Conservation (phyloP, 345 rosid species). For the Carallia brachiata region DNA sequence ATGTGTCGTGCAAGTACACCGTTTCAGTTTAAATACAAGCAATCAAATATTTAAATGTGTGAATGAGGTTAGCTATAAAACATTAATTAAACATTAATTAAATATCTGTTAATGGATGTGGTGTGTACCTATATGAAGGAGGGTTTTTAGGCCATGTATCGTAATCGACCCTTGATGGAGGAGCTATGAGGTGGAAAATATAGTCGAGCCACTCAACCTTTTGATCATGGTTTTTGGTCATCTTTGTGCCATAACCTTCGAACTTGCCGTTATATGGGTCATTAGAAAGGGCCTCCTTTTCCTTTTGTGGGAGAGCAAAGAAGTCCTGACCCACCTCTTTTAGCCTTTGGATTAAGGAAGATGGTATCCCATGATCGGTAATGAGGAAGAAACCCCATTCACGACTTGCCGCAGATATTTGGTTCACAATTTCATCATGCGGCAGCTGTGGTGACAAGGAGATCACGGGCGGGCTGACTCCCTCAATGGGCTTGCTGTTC, state of each 20-base stretch:
- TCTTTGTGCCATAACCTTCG: constrained; percentile 56
- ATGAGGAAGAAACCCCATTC: constrained; percentile 45
- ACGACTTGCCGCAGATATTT: constrained; percentile 29
- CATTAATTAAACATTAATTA: no score
- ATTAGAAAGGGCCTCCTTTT: constrained; percentile 43
- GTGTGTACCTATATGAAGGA: constrained; percentile 14
- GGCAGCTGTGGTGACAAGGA: constrained; percentile 27
- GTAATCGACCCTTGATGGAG: constrained; percentile 31
- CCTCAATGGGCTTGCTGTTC: constrained; percentile 41
- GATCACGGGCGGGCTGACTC: constrained; percentile 40
- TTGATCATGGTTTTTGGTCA: constrained; percentile 42
- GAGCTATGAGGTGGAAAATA: constrained; percentile 42
- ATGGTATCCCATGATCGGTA: constrained; percentile 40
- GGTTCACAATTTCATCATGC: constrained; percentile 14
- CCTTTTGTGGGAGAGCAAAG: constrained; percentile 43
- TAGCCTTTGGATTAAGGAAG: constrained; percentile 29
- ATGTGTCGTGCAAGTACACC: no score
- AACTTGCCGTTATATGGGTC: constrained; percentile 35
- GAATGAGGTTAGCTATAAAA: no score
- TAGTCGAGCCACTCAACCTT: constrained; percentile 53
- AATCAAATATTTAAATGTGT: no score
- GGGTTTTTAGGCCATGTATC: constrained; percentile 44
- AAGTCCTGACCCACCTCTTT: constrained; percentile 45
- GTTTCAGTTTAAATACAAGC: no score
- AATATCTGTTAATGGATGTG: no score